A percentile compares a stretch with the other conserved stretches of the same genome.
phyloP scores from a whole-genome alignment of 805 yeast species.

The Candida lessepsii region DNA sequence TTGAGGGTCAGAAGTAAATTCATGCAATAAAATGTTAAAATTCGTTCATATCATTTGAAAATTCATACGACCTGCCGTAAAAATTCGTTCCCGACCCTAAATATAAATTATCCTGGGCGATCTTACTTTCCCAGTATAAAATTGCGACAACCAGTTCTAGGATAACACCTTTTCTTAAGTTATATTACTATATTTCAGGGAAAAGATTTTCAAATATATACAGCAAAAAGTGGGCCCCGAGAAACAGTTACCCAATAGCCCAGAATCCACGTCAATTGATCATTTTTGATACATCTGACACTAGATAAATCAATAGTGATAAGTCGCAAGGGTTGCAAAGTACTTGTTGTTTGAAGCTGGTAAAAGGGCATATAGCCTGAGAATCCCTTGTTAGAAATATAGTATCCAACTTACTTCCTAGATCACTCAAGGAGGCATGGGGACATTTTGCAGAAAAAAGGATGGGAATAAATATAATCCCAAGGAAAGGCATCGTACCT shows the following conservation, averaged over 20 bases:
- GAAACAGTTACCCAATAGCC: not conserved
- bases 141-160: no score
- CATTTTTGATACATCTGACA: not conserved
- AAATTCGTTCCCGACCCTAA: not conserved
- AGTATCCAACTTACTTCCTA: not conserved
- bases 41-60: constrained; percentile 1
- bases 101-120: no score
- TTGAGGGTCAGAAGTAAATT: not conserved
- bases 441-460: no score
- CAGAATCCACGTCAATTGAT: not conserved
- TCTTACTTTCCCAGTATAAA: no score
- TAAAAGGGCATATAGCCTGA: not conserved
- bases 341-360: constrained; percentile 1
- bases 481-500: not conserved
- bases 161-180: constrained; percentile 1
- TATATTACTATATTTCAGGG: not conserved
- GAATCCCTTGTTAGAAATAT: not conserved
- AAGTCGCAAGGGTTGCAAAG: constrained; percentile 1
- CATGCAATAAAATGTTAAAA: not conserved
- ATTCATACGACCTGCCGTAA: no score
- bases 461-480: no score
- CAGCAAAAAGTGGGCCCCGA: not conserved
- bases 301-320: constrained; percentile 1
- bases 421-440: not conserved
- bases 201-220: not conserved